Evolutionary conservation across 805 yeast species (phyloP).

Genomic region (Ogataea angusta): DNA sequence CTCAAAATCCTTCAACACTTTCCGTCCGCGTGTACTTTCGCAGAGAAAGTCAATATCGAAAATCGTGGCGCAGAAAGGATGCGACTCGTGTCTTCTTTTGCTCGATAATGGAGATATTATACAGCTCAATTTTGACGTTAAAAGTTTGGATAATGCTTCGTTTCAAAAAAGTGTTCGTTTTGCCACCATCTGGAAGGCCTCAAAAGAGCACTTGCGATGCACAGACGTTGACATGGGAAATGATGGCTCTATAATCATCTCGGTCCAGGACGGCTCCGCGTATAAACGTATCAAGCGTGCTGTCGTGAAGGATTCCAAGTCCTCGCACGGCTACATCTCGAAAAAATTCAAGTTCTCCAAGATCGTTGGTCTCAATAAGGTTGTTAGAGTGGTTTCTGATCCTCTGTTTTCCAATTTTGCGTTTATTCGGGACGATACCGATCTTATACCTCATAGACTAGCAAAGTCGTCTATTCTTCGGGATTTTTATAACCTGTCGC

Average conservation of each 20-base stretch:
- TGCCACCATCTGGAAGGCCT: slow-evolving; percentile 58
- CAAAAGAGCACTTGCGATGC: slow-evolving; percentile 52
- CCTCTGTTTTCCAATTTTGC: slow-evolving; percentile 63
- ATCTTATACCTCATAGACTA: slow-evolving; percentile 53
- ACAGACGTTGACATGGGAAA: slow-evolving; percentile 64
- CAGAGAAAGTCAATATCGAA: slow-evolving; percentile 34
- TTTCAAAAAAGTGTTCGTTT: slow-evolving; percentile 45
- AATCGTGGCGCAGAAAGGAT: slow-evolving; percentile 36
- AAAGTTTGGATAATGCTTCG: slow-evolving; percentile 31
- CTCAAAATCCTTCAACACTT: slow-evolving; percentile 48
- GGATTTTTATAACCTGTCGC: slow-evolving; percentile 57
- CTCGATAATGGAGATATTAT: slow-evolving; percentile 61
- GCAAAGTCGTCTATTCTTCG: slow-evolving; percentile 42
- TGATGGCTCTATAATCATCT: slow-evolving; percentile 67
- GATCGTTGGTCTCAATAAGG: slow-evolving; percentile 51
- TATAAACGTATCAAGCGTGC: slow-evolving; percentile 42
- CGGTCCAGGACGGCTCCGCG: slow-evolving; percentile 68
- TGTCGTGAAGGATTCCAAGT: slow-evolving; percentile 30
- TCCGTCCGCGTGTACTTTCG: slow-evolving; percentile 51
- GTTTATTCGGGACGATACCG: slow-evolving; percentile 61
- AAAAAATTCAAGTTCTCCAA: slow-evolving; percentile 49
- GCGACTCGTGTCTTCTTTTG: slow-evolving; percentile 44
- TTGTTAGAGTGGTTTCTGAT: slow-evolving; percentile 58
- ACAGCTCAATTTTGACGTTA: slow-evolving; percentile 31
- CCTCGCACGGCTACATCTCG: slow-evolving; percentile 19